Conservation (phyloP, 2,329 filamentous ascomycete species). For the Penicillium sp. region DNA sequence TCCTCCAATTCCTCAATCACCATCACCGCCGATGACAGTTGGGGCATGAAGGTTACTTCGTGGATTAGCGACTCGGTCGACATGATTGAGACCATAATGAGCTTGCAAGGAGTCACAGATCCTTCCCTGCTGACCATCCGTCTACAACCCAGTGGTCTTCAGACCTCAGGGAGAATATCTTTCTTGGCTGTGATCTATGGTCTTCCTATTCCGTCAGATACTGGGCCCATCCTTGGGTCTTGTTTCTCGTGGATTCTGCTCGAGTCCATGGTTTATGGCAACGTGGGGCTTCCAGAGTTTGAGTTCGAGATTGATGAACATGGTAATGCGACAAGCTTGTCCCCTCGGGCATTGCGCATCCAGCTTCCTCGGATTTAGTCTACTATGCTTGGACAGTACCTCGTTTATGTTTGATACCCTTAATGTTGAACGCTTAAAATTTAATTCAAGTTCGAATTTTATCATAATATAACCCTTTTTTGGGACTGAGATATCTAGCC, state of each 20-base stretch:
- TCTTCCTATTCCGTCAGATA: not conserved
- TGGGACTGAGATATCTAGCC: no score
- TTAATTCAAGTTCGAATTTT: not conserved
- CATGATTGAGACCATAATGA: conserved; percentile 17
- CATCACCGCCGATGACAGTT: conserved; percentile 20
- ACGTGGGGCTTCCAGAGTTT: conserved; percentile 24
- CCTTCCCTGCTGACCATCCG: conserved; percentile 18
- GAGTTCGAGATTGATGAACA: conserved; percentile 17
- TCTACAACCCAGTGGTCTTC: conserved; percentile 26
- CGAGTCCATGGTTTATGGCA: conserved; percentile 19
- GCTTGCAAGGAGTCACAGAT: conserved; percentile 4
- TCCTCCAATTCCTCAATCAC: conserved; percentile 19
- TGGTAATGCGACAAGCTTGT: conserved; percentile 15
- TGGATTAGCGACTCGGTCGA: conserved; percentile 24
- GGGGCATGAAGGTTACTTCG: conserved; percentile 16
- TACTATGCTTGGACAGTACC: not conserved
- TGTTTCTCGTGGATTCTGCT: conserved; percentile 20
- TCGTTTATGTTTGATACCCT: not conserved
- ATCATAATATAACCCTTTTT: not conserved
- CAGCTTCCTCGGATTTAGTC: not conserved
- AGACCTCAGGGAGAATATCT: conserved; percentile 10
- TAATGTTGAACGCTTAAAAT: not conserved
- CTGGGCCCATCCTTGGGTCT: conserved; percentile 14
- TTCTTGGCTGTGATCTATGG: conserved; percentile 22
- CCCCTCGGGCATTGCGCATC: conserved; percentile 15